phyloP scores from a whole-genome alignment of 2,329 filamentous ascomycete genomes.

The Raffaelea albimanens region DNA sequence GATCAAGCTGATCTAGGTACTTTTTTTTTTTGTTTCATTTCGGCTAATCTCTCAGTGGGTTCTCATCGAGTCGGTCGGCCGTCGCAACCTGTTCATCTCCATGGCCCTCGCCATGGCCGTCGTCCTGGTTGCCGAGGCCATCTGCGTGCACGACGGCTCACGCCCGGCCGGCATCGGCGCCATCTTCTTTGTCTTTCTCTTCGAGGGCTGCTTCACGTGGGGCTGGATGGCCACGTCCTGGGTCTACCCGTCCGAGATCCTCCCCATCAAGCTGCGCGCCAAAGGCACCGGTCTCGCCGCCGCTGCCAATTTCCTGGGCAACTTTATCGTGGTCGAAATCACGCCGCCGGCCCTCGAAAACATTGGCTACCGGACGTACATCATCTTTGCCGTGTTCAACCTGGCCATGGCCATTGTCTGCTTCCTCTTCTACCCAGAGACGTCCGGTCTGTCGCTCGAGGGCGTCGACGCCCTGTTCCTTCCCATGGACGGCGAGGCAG shows the following conservation, averaged over 20 bases:
- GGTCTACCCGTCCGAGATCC: constrained; percentile 1
- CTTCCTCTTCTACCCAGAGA: constrained; percentile 31
- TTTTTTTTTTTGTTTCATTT: too few relatives aligned
- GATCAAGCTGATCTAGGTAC: too few relatives aligned
- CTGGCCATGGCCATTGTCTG: constrained; percentile 44
- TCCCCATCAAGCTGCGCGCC: constrained; percentile 2
- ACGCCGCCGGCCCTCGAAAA: not conserved
- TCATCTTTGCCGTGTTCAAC: constrained; percentile 30
- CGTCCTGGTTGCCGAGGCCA: not conserved
- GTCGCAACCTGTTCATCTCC: not conserved
- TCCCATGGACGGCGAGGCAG: not conserved
- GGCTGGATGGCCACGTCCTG: constrained; percentile 1
- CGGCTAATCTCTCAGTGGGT: not conserved
- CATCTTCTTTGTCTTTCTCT: not conserved
- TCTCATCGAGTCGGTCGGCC: not conserved
- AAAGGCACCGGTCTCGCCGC: not conserved
- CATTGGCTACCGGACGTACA: not conserved
- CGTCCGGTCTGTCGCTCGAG: constrained; percentile 36
- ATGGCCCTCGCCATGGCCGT: not conserved
- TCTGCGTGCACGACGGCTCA: not conserved
- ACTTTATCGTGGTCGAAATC: constrained; percentile 27
- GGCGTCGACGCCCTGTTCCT: not conserved
- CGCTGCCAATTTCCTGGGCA: not conserved
- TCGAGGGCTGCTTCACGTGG: constrained; percentile 1
- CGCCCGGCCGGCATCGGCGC: not conserved